These are phyloP conservation scores for Malbranchea zuffiana DNA, from an alignment of 2,329 filamentous ascomycete species.

Conservation along the genomic window DNA sequence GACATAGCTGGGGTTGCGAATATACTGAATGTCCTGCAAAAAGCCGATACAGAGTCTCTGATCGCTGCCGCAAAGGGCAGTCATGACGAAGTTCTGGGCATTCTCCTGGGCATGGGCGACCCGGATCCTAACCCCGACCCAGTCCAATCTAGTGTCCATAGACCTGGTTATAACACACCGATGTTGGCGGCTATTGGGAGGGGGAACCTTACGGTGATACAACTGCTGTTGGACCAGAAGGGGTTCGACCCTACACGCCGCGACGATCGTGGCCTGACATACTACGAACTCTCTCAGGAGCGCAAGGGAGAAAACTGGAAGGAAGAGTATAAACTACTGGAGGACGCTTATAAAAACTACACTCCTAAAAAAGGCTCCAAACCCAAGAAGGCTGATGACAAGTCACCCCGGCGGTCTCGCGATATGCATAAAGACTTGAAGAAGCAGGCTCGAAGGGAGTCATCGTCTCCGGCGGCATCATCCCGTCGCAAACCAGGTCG, in stretches of 20 bases:
- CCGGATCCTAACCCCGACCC: conserved; percentile 60
- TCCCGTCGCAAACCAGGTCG: conserved; percentile 23
- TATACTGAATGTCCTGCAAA: conserved; percentile 41
- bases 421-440: conserved; percentile 32
- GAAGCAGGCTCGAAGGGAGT: conserved; percentile 25
- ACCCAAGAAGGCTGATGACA: conserved; percentile 24
- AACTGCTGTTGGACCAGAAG: conserved; percentile 63
- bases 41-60: conserved; percentile 70
- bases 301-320: conserved; percentile 81
- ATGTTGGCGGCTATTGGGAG: conserved; percentile 91
- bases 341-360: conserved; percentile 45
- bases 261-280: conserved; percentile 64
- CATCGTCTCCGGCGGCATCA: conserved; percentile 30
- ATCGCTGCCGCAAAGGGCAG: conserved; percentile 87
- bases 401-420: conserved; percentile 31
- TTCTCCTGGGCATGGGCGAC: conserved; percentile 58
- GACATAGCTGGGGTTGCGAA: conserved; percentile 40
- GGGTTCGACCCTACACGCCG: conserved; percentile 71
- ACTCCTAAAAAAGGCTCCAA: conserved; percentile 20
- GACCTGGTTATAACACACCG: conserved; percentile 70
- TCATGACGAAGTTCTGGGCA: conserved; percentile 74
- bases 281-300: conserved; percentile 75
- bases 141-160: conserved; percentile 40
- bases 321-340: conserved; percentile 71
- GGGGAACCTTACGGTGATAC: conserved; percentile 71